These are phyloP conservation scores for Cryptococcus jaspeensis DNA, from an alignment of 1,284 basidiomycete species.

Conservation along the genomic window DNA sequence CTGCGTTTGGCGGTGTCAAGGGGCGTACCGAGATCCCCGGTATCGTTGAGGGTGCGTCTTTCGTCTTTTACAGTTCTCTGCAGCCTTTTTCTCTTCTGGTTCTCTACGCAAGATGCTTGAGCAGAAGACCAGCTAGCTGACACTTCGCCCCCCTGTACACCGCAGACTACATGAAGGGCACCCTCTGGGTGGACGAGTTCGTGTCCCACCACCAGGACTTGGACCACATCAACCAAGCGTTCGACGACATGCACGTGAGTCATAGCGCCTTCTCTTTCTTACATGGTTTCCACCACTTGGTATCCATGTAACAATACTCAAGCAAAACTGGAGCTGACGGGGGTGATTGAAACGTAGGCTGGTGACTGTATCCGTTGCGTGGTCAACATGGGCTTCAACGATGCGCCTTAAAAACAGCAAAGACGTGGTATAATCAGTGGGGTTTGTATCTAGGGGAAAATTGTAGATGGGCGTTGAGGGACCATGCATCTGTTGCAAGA, in stretches of 20 bases:
- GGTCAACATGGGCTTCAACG: constrained; percentile 52
- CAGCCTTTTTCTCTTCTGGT: neutral
- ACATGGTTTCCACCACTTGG: neutral
- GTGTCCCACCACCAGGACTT: constrained; percentile 76
- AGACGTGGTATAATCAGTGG: neutral
- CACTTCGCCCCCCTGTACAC: too few relatives aligned
- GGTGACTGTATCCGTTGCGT: constrained; percentile 93
- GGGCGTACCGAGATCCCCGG: constrained; percentile 91
- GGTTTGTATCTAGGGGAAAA: neutral
- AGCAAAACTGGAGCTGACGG: neutral
- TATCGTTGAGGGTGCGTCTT: constrained; percentile 68
- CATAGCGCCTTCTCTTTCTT: neutral
- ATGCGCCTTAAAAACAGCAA: constrained; percentile 15
- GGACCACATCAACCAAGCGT: constrained; percentile 80
- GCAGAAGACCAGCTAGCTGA: too few relatives aligned
- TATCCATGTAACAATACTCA: neutral
- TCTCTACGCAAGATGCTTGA: too few relatives aligned
- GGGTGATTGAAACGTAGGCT: constrained; percentile 53
- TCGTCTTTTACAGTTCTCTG: too few relatives aligned
- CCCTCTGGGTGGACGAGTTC: constrained; percentile 73
- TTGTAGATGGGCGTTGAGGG: too few relatives aligned
- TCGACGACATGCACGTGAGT: constrained; percentile 92
- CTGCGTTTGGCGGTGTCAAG: constrained; percentile 97
- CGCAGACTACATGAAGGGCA: constrained; percentile 49
- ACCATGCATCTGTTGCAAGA: too few relatives aligned